Percentiles rank a stretch among this genome's conserved stretches.
Evolutionary conservation across 148 eudicot genomes (phyloP).

Genomic region (Mesembryanthemum crystallinum): DNA sequence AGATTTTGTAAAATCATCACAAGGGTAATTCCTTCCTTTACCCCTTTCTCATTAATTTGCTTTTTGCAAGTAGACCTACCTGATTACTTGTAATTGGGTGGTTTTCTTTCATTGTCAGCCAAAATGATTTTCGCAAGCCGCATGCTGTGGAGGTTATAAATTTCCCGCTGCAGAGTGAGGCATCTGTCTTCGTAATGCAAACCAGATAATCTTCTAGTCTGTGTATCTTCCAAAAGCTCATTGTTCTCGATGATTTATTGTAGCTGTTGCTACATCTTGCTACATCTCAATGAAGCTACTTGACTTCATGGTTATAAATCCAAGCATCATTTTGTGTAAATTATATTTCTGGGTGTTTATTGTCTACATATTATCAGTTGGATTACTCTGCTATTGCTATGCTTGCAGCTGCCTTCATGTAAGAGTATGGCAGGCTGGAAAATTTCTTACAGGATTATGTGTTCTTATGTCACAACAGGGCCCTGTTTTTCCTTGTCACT

Average conservation of each 20-base stretch:
- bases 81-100: slow-evolving; percentile 42
- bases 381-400: background rate
- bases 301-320: slow-evolving; percentile 25
- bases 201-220: slow-evolving; percentile 12
- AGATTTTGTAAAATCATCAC: slow-evolving; percentile 15
- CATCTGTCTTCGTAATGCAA: slow-evolving; percentile 10
- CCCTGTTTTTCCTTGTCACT: too few relatives aligned
- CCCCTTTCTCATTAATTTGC: slow-evolving; percentile 17
- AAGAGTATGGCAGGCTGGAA: background rate
- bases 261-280: slow-evolving; percentile 11
- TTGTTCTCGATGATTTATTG: slow-evolving; percentile 4
- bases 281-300: slow-evolving; percentile 27
- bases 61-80: slow-evolving; percentile 18
- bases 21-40: slow-evolving; percentile 51
- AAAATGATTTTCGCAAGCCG: slow-evolving; percentile 27
- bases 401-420: background rate
- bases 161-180: slow-evolving; percentile 11
- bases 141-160: slow-evolving; percentile 19
- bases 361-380: background rate
- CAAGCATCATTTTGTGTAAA: background rate
- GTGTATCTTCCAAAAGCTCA: slow-evolving; percentile 11
- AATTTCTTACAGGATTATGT: too few relatives aligned
- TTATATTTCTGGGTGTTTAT: slow-evolving; percentile 3
- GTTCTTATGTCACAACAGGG: too few relatives aligned
- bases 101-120: slow-evolving; percentile 50